These are phyloP conservation scores for Rhodocollybia butyracea DNA, from an alignment of 768 basidiomycete species.

Conservation along the genomic window DNA sequence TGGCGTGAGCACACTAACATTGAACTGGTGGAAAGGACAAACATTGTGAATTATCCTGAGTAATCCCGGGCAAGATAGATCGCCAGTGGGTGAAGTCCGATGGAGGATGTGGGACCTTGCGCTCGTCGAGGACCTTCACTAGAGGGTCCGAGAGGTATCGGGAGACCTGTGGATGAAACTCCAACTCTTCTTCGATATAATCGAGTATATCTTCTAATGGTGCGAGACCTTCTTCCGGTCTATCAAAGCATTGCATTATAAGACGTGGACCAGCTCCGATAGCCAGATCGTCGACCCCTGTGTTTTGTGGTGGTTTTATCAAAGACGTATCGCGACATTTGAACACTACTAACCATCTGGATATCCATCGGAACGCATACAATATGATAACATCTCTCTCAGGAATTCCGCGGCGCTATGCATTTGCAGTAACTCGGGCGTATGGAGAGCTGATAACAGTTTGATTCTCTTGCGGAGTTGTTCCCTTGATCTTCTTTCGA, in stretches of 20 bases:
- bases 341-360: neutral
- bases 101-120: conserved; percentile 6
- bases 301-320: neutral
- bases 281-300: neutral
- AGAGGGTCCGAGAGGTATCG: conserved; percentile 4
- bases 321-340: neutral
- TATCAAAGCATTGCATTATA: neutral
- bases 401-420: conserved; percentile 11
- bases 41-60: conserved; percentile 4
- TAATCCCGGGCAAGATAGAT: neutral
- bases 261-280: conserved; percentile 6
- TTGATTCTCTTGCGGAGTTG: neutral
- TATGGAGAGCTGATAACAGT: conserved; percentile 5
- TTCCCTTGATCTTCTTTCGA: neutral
- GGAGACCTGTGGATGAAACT: neutral
- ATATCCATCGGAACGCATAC: neutral
- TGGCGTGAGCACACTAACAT: neutral
- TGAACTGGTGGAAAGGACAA: neutral
- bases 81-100: conserved; percentile 2
- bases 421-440: conserved; percentile 10
- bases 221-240: neutral
- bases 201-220: conserved; percentile 1
- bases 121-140: neutral
- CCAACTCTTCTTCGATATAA: neutral
- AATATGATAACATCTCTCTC: neutral